Percentiles rank a stretch among this genome's conserved stretches.
These are phyloP conservation scores for Coniochaeta ligniaria DNA, from an alignment of 2,329 filamentous ascomycete genomes.

Conservation along the genomic window DNA sequence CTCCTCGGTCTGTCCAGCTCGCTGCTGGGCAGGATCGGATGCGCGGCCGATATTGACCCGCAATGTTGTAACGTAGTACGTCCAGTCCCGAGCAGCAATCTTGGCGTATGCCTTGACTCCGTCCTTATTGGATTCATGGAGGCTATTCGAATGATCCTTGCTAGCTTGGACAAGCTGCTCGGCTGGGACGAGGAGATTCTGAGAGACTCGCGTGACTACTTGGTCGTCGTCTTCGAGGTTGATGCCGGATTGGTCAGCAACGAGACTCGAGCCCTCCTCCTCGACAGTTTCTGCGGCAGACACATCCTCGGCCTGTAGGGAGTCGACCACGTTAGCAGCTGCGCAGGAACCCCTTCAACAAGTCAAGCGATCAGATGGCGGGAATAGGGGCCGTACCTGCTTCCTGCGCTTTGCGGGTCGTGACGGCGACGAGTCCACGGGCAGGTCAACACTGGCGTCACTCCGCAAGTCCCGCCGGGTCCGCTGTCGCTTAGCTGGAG, in stretches of 20 bases:
- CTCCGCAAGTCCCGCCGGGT: slow-evolving; percentile 22
- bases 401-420: slow-evolving; percentile 59
- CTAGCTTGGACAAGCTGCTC: slow-evolving; percentile 48
- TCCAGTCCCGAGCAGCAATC: slow-evolving; percentile 76
- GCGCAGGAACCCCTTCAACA: background rate
- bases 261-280: slow-evolving; percentile 33
- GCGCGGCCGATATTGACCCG: slow-evolving; percentile 69
- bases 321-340: background rate
- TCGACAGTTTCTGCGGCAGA: slow-evolving; percentile 34
- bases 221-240: slow-evolving; percentile 44
- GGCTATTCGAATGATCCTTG: slow-evolving; percentile 55
- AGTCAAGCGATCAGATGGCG: background rate
- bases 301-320: slow-evolving; percentile 29
- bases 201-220: slow-evolving; percentile 48
- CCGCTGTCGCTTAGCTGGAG: slow-evolving; percentile 23
- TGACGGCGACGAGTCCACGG: slow-evolving; percentile 49
- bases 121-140: slow-evolving; percentile 54
- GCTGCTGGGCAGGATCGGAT: slow-evolving; percentile 36
- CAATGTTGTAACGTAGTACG: slow-evolving; percentile 73
- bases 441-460: slow-evolving; percentile 17
- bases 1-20: slow-evolving; percentile 30
- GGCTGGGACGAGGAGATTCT: slow-evolving; percentile 36
- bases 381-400: slow-evolving; percentile 35
- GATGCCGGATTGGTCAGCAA: slow-evolving; percentile 30
- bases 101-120: slow-evolving; percentile 73